These are phyloP conservation scores for Wickerhamiella slavikovae DNA, from an alignment of 805 yeast species.

Conservation along the genomic window DNA sequence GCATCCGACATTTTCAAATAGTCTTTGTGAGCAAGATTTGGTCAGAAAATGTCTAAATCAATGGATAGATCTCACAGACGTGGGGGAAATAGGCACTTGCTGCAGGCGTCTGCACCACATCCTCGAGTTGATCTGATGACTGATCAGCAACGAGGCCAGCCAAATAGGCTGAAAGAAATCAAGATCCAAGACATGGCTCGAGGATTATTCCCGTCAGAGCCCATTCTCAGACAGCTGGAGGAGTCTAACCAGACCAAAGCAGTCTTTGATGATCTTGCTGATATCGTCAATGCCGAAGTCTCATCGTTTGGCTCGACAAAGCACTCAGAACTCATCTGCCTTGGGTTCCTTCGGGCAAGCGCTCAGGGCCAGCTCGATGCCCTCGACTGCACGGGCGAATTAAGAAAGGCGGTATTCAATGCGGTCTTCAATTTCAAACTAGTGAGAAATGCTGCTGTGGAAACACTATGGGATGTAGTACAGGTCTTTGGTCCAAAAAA, in stretches of 20 bases:
- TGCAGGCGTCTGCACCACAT: too few relatives aligned
- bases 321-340: background rate
- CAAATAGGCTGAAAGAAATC: too few relatives aligned
- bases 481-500: conserved; percentile 11
- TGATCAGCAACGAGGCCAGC: too few relatives aligned
- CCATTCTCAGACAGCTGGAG: too few relatives aligned
- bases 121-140: too few relatives aligned
- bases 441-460: conserved; percentile 7
- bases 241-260: background rate
- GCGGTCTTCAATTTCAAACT: conserved; percentile 1
- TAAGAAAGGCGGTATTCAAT: conserved; percentile 6
- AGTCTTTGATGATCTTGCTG: conserved; percentile 2
- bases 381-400: background rate
- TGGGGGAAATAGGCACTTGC: too few relatives aligned
- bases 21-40: too few relatives aligned
- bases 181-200: too few relatives aligned
- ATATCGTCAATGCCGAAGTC: background rate
- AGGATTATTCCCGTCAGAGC: too few relatives aligned
- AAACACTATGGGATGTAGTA: conserved; percentile 13
- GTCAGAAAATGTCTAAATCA: too few relatives aligned
- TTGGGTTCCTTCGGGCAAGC: conserved; percentile 1
- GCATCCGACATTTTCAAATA: conserved; percentile 5
- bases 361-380: background rate
- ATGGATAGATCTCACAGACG: too few relatives aligned
- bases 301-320: too few relatives aligned